Evolutionary conservation across 768 basidiomycete species (phyloP), one percentile per base, ranked within the genome.

Genomic region (Russula brevipes): DNA sequence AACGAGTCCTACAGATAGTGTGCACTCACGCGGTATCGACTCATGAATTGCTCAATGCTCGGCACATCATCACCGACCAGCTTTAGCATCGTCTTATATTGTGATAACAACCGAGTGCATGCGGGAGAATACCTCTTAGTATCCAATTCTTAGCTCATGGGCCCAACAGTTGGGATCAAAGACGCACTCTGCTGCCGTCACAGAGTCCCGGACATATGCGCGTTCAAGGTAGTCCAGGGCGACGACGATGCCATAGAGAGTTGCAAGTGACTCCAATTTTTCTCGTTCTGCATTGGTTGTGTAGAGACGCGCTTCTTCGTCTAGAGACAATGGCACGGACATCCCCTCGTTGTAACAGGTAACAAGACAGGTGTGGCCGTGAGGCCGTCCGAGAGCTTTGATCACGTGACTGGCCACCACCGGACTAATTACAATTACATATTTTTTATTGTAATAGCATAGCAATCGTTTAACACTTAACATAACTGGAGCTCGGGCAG

Each of bases 81-180:
- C 76, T 94, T 97, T 64, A 94, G 78, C 86, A 97, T 92, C 0
- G 93, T 95, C 83, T 97, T 97, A 80, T 97, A 98, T 75, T 97
- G 94, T 7, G 93, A 91, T 14, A 98, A 76, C n/a, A 99, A 77
- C 45, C 90, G 83, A 14, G 92, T 94, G 73, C 96, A 99, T 64
- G 94, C 94, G 60, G 94, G 95, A 66, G 94, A 94, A 74, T 98
- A 99, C 80, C 94, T 97, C 83, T 82, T 73, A 66, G 64, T 36
- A 42, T 62, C 57, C 59, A 35, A 58, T 59, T 68, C 71, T 74
- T 64, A 75, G 73, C 74, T 77, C 71, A 74, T 72, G 58, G 58
- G 31, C 16, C 46, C 12, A 54, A 24, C 17, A 12, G n/a, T 31
- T 31, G 17, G 39, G 38, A 45, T 42, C 33, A 36, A 60, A 33